These are phyloP conservation scores for Lobosporangium transversale DNA, from an alignment of 192 early-diverging fungal genomes.

Conservation along the genomic window DNA sequence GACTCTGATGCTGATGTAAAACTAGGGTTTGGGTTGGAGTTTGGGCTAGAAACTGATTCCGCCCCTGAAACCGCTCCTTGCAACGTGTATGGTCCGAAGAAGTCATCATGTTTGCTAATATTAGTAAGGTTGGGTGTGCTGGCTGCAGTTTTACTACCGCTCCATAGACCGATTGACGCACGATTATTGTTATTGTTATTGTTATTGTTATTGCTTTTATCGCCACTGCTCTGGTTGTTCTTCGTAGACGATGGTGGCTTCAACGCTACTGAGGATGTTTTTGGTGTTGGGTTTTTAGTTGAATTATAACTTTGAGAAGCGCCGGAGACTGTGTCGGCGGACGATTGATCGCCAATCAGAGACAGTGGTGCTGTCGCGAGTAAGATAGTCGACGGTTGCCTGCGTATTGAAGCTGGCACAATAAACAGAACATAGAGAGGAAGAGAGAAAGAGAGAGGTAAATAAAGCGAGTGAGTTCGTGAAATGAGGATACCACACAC, in stretches of 20 bases:
- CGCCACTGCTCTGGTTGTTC: neutral
- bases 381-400: neutral
- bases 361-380: no score
- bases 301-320: neutral
- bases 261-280: neutral
- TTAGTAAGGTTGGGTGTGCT: conserved; percentile 34
- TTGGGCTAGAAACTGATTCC: neutral
- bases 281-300: neutral
- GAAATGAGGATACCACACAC: no score
- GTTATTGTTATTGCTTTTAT: conserved; percentile 3
- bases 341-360: neutral
- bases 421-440: neutral
- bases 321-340: neutral
- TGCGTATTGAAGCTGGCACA: neutral
- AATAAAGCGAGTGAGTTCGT: no score
- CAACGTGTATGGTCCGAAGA: conserved; percentile 3
- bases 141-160: conserved; percentile 28
- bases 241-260: neutral
- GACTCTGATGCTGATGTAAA: neutral
- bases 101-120: neutral
- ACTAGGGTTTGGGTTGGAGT: neutral
- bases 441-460: no score
- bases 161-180: conserved; percentile 22
- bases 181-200: conserved; percentile 5
- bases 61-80: neutral